phyloP scores from a whole-genome alignment of 192 early-diverging fungal genomes.

The Backusella circina region DNA sequence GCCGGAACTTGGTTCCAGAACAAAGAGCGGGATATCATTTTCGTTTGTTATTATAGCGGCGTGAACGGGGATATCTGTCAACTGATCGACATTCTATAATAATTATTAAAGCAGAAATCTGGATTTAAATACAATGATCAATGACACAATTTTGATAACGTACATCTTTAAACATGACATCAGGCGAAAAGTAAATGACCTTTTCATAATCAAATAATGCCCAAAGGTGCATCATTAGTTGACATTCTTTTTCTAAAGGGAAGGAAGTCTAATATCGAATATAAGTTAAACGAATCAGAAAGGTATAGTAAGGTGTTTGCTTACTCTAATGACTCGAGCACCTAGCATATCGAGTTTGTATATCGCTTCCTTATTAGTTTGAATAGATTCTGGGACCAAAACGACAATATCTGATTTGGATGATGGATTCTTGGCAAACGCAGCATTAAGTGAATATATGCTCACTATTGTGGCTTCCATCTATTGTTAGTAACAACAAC shows the following conservation, averaged over 20 bases:
- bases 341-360: not conserved
- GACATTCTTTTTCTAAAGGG: not conserved
- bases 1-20: constrained; percentile 4
- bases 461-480: not conserved
- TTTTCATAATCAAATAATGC: constrained; percentile 11
- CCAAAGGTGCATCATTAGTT: constrained; percentile 2
- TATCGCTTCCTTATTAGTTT: not conserved
- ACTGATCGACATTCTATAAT: constrained; percentile 5
- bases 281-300: no score
- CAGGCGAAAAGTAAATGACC: constrained; percentile 6
- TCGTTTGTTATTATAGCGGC: not conserved
- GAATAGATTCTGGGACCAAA: not conserved
- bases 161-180: constrained; percentile 11
- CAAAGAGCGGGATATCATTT: not conserved
- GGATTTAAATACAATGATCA: not conserved
- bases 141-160: not conserved
- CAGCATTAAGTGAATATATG: not conserved
- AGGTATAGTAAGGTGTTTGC: not conserved
- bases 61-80: not conserved
- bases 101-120: not conserved
- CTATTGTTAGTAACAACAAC: not conserved
- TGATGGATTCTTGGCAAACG: not conserved
- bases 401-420: not conserved
- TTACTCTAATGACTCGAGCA: not conserved
- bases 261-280: not conserved